These are phyloP conservation scores for Dothidotthia symphoricarpi DNA, from an alignment of 2,329 filamentous ascomycete genomes.

Conservation along the genomic window DNA sequence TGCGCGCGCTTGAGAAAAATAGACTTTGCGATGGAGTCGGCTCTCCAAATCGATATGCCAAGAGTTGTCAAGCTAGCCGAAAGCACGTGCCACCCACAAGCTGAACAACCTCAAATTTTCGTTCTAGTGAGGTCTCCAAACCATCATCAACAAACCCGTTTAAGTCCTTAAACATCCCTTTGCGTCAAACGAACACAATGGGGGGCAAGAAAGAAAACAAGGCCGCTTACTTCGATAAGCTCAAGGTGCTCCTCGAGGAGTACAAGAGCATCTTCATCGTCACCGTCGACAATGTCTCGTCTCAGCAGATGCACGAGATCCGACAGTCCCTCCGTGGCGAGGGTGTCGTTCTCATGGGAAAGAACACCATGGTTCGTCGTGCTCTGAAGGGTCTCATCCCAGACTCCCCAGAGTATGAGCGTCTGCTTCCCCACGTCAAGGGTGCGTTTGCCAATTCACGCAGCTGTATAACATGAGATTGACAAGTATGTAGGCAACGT, in stretches of 20 bases:
- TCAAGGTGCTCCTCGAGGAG: constrained; percentile 93
- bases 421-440: constrained; percentile 91
- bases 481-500: constrained; percentile 66
- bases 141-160: constrained; percentile 27
- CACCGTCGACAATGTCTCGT: constrained; percentile 92
- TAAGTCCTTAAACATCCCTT: constrained; percentile 97
- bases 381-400: constrained; percentile 90
- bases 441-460: constrained; percentile 47
- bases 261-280: constrained; percentile 99
- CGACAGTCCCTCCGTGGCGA: constrained; percentile 84
- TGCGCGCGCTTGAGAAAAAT: constrained; percentile 4
- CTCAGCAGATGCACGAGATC: constrained; percentile 99
- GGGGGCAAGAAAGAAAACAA: constrained; percentile 96
- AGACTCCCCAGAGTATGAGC: constrained; percentile 96
- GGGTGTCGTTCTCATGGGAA: constrained; percentile 97
- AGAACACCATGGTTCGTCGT: constrained; percentile 99
- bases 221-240: constrained; percentile 98
- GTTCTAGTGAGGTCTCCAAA: constrained; percentile 14
- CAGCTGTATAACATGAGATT: constrained; percentile 10
- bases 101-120: constrained; percentile 25
- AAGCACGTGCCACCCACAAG: constrained; percentile 24
- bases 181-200: constrained; percentile 93
- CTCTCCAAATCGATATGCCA: constrained; percentile 12
- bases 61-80: constrained; percentile 7
- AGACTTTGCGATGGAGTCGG: constrained; percentile 8